phyloP scores from a whole-genome alignment of 306 rosid genomes.

The Cyamopsis tetragonoloba region DNA sequence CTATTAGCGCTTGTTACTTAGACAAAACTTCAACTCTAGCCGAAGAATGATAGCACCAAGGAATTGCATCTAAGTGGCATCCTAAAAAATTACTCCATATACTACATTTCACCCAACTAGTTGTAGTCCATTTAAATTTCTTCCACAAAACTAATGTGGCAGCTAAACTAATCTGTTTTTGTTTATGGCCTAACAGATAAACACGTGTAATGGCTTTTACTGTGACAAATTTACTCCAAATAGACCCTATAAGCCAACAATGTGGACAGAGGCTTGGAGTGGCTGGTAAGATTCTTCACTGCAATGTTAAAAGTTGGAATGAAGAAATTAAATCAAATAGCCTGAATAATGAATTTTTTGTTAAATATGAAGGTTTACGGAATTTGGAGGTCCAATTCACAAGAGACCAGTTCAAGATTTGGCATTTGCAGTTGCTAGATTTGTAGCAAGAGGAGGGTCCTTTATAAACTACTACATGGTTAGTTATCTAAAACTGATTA shows the following conservation, averaged over 20 bases:
- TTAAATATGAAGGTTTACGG: slow-evolving; percentile 56
- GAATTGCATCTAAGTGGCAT: too few relatives aligned
- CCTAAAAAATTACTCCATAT: too few relatives aligned
- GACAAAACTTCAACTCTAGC: too few relatives aligned
- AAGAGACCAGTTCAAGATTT: slow-evolving; percentile 77
- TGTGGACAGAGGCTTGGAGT: slow-evolving; percentile 94
- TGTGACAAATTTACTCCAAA: slow-evolving; percentile 77
- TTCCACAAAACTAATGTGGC: slow-evolving; percentile 10
- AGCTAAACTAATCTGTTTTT: slow-evolving; percentile 23
- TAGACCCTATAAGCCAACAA: slow-evolving; percentile 72
- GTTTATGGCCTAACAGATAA: slow-evolving; percentile 51
- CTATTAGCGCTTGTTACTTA: too few relatives aligned
- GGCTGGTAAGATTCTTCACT: slow-evolving; percentile 57
- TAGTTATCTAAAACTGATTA: slow-evolving; percentile 20
- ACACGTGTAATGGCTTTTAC: slow-evolving; percentile 80
- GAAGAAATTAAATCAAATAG: neutral
- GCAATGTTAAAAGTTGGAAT: neutral
- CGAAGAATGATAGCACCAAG: too few relatives aligned
- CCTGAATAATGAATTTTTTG: neutral
- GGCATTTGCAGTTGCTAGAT: slow-evolving; percentile 78
- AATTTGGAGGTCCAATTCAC: slow-evolving; percentile 79
- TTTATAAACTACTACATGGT: slow-evolving; percentile 85
- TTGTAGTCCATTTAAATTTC: neutral
- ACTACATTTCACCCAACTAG: neutral
- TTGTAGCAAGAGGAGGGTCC: slow-evolving; percentile 76